These are phyloP conservation scores for Beauveria varroae DNA, from an alignment of 2,329 filamentous ascomycete species.

Conservation along the genomic window DNA sequence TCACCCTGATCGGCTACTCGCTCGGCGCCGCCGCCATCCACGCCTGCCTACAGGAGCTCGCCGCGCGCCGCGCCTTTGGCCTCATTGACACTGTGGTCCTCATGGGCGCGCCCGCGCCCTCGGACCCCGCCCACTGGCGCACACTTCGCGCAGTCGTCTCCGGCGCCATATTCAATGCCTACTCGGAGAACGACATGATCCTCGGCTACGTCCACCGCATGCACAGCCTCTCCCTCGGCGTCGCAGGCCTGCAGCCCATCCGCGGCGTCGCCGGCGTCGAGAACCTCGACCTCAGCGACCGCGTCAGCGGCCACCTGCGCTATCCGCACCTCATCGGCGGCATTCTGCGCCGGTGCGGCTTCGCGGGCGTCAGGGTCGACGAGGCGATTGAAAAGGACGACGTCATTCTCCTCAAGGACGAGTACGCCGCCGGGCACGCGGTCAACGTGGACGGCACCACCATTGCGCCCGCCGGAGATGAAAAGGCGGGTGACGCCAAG, in stretches of 20 bases:
- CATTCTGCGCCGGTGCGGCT: slow-evolving; percentile 46
- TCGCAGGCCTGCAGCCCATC: slow-evolving; percentile 75
- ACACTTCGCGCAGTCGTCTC: slow-evolving; percentile 69
- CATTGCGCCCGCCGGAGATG: slow-evolving; percentile 11
- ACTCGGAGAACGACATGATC: slow-evolving; percentile 79
- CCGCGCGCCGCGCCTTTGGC: slow-evolving; percentile 73
- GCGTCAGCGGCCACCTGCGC: slow-evolving; percentile 46
- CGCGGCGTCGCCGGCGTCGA: slow-evolving; percentile 57
- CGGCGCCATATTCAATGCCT: slow-evolving; percentile 80
- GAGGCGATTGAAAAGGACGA: slow-evolving; percentile 44
- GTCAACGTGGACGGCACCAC: slow-evolving; percentile 21
- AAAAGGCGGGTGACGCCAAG: neutral
- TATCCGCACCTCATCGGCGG: slow-evolving; percentile 43
- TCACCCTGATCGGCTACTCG: slow-evolving; percentile 75
- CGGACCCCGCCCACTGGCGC: slow-evolving; percentile 65
- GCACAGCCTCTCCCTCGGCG: slow-evolving; percentile 71
- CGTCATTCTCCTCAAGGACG: slow-evolving; percentile 38
- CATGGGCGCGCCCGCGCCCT: slow-evolving; percentile 74
- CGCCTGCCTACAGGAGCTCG: slow-evolving; percentile 68
- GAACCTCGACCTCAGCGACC: slow-evolving; percentile 45
- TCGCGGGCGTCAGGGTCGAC: slow-evolving; percentile 37
- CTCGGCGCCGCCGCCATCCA: slow-evolving; percentile 77
- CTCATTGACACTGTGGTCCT: slow-evolving; percentile 77
- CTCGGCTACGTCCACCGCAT: slow-evolving; percentile 82
- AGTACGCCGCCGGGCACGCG: slow-evolving; percentile 24